phyloP scores from a whole-genome alignment of 331 rosid species.

The Acacia pycnantha region DNA sequence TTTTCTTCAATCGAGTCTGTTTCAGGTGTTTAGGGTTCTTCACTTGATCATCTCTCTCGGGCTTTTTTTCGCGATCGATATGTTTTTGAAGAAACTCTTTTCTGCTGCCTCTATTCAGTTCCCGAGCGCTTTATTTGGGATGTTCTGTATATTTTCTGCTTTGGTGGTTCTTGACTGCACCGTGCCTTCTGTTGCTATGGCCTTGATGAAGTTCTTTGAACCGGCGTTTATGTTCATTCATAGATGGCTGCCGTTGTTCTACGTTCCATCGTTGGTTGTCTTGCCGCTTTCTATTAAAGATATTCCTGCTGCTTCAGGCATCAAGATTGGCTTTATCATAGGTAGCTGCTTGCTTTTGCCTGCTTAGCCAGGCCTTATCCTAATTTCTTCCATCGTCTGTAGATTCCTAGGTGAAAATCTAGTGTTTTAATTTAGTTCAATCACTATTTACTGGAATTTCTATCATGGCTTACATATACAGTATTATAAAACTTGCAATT shows the following conservation, averaged over 20 bases:
- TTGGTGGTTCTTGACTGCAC: constrained; percentile 66
- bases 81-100: constrained; percentile 61
- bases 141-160: constrained; percentile 88
- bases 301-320: constrained; percentile 84
- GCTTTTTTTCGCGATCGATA: constrained; percentile 59
- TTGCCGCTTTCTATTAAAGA: constrained; percentile 82
- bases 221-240: constrained; percentile 89
- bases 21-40: constrained; percentile 53
- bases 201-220: constrained; percentile 73
- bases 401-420: background rate
- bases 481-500: background rate
- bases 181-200: constrained; percentile 61
- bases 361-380: background rate
- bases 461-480: background rate
- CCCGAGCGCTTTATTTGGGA: constrained; percentile 93
- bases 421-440: background rate
- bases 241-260: constrained; percentile 93
- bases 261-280: constrained; percentile 86
- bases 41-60: constrained; percentile 83
- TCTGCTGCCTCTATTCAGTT: constrained; percentile 78
- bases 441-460: background rate
- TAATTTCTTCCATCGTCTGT: background rate
- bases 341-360: constrained; percentile 41
- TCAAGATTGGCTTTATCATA: constrained; percentile 75
- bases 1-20: background rate